These are phyloP conservation scores for Pseudofabraea citricarpa DNA, from an alignment of 2,329 filamentous ascomycete species.

Conservation along the genomic window DNA sequence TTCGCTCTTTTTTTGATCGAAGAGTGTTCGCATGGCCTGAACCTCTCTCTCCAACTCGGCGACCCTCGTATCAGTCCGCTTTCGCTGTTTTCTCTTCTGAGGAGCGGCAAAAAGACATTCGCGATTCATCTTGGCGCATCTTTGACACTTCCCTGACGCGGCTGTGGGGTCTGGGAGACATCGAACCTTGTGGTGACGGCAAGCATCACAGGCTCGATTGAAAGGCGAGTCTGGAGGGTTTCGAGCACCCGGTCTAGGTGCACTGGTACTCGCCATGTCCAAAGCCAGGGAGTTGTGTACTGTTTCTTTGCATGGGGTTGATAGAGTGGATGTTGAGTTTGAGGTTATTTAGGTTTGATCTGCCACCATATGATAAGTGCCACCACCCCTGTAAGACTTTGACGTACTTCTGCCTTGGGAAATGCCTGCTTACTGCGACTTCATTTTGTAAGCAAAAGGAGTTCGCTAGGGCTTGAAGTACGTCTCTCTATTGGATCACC, in stretches of 20 bases:
- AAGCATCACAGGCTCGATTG: slow-evolving; percentile 33
- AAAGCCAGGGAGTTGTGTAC: too few relatives aligned
- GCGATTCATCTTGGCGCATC: slow-evolving; percentile 30
- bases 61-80: slow-evolving; percentile 35
- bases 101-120: slow-evolving; percentile 31
- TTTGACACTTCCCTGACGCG: slow-evolving; percentile 23
- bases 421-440: too few relatives aligned
- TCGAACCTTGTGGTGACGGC: slow-evolving; percentile 33
- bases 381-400: too few relatives aligned
- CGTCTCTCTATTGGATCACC: too few relatives aligned
- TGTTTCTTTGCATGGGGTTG: too few relatives aligned
- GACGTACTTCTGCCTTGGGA: too few relatives aligned
- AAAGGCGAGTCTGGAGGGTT: slow-evolving; percentile 6
- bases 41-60: slow-evolving; percentile 36
- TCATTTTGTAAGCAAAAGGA: too few relatives aligned
- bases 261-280: background rate
- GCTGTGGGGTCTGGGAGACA: slow-evolving; percentile 27
- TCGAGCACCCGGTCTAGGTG: background rate
- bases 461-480: too few relatives aligned
- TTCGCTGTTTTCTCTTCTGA: slow-evolving; percentile 32
- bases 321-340: too few relatives aligned
- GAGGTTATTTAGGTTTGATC: too few relatives aligned
- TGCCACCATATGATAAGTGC: too few relatives aligned
- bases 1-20: slow-evolving; percentile 16
- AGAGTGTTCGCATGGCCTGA: slow-evolving; percentile 29